Conservation (phyloP, 345 rosid genomes). For the Trapa bicornis region DNA sequence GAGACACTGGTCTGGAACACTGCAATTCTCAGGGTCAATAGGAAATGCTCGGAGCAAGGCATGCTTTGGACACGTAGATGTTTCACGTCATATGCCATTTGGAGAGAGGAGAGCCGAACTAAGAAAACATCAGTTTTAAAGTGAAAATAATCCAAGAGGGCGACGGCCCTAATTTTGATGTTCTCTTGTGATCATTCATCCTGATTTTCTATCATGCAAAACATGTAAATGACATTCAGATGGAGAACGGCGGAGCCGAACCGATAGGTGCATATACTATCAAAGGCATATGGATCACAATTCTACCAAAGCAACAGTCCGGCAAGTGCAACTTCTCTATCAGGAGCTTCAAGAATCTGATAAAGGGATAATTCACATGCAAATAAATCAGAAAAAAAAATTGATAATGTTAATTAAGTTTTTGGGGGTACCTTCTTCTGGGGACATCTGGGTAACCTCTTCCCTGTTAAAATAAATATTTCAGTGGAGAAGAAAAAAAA, state of each 20-base stretch:
- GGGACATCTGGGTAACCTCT: conserved; percentile 92
- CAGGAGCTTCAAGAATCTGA: conserved; percentile 76
- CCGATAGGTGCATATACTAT: conserved; percentile 69
- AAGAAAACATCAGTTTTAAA: neutral
- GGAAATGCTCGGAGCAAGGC: conserved; percentile 77
- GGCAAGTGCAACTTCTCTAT: conserved; percentile 51
- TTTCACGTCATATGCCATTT: conserved; percentile 86
- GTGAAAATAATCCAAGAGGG: neutral
- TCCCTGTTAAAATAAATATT: conserved; percentile 39
- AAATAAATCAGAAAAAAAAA: neutral
- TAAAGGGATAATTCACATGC: conserved; percentile 5
- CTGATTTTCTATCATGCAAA: neutral
- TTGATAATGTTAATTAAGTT: neutral
- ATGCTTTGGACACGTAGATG: conserved; percentile 53
- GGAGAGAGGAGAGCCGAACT: conserved; percentile 5
- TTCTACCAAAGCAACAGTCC: conserved; percentile 76
- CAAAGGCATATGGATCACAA: conserved; percentile 96
- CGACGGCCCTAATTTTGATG: neutral
- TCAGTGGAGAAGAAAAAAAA: conserved; percentile 1
- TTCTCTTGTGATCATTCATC: neutral
- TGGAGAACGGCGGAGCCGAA: conserved; percentile 78
- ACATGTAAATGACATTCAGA: neutral
- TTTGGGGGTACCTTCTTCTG: conserved; percentile 56
- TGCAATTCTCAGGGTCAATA: conserved; percentile 54
- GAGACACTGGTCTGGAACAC: conserved; percentile 50